Evolutionary conservation across 192 early-diverging fungal genomes (phyloP), one percentile per base, ranked within the genome.

Genomic region (Chytriomyces confervae): DNA sequence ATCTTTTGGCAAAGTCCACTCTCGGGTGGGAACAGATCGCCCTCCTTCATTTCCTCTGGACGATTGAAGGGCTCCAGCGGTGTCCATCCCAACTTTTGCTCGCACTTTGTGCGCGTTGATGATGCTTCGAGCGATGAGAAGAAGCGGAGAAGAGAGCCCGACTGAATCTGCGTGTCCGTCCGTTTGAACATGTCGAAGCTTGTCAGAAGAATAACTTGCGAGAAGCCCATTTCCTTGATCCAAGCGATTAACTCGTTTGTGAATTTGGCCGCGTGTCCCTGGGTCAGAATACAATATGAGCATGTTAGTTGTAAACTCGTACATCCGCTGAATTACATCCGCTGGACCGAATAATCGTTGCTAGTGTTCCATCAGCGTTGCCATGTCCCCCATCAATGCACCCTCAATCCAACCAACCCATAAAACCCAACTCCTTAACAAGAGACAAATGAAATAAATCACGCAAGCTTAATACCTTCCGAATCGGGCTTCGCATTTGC

Each of bases 111-210:
- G 24, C 11, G 24, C 13, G 18, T 43, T 13, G 20, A 13, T 16
- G 36, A 29, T 3, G 13, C 27, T 13, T 11, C 11, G 5, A 16
- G 20, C 20, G 63, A 27, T 2, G 63, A 13, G 24, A 65, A 65
- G 24, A 65, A 23, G 0, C 63, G 63, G 27, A 65, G 20, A 13
- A 65, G 63, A 16, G 11, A 13, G 63, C 63, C 63, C 13, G 20
- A 23, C 63, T 65, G 63, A 43, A 65, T 65, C 5, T 65, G 63
- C 27, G 63, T 27, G 63, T 65, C 63, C 24, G 63, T 29, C 18
- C 63, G 63, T 27, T 65, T 65, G 63, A 65, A 65, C 18, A 27
- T 16, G 63, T 65, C 63, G 63, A 65, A 65, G 27, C 63, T 65
- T 13, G 63, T 65, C 18, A 65, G 63, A 13, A 65, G 24, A 27